Base-by-base conservation (phyloP, 176 grass and related monocot genomes). In the Puya raimondii region DNA sequence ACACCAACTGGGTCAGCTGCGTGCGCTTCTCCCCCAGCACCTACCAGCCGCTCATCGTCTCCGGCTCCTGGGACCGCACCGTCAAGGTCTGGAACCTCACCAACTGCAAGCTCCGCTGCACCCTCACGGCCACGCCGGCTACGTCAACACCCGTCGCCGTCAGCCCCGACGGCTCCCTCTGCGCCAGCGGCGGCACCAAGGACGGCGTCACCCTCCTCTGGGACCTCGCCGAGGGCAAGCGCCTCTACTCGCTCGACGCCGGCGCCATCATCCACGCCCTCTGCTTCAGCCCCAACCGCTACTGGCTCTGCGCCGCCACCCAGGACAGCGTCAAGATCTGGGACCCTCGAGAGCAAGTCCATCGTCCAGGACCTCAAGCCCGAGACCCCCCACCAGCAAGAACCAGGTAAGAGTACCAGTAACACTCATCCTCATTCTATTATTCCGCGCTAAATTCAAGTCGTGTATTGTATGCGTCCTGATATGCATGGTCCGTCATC, bases 71-170 rank as follows among this genome's bases (percentile, higher is more conserved):
- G 84, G 88, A 91, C n/a, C 75, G 68, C 67, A 87, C 64, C 15
- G 80, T 91, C 70, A 91, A 91, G 74, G 84, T 81, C 64, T 87
- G 88, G 84, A 87, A 87, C 74, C 84, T 91, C 1, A 87, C 81
- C 20, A 91, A 91, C 78, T 91, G 88, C 84, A 91, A 87, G 74
- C 68, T 91, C 15, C 77, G 73, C 20, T 50, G 6, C 68, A 81
- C 74, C 0, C 84, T 85, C 23, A 33, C 0, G 88, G 81, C 7
- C 84, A 84, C 49, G 71, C 49, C n/a, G 84, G 84, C 47, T 87
- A 91, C 11, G 84, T 91, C 4, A 91, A 79, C 23, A 65, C 92
- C 84, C 8, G 88, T 91, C 2, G 84, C 84, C 9, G 70, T 87
- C n/a, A 91, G 78, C 63, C 88, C 81, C 0, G 84, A 91, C 8